Evolutionary conservation across 1,284 basidiomycete species (phyloP), one percentile per base, ranked within the genome.

Genomic region (Austroboletus niveus): DNA sequence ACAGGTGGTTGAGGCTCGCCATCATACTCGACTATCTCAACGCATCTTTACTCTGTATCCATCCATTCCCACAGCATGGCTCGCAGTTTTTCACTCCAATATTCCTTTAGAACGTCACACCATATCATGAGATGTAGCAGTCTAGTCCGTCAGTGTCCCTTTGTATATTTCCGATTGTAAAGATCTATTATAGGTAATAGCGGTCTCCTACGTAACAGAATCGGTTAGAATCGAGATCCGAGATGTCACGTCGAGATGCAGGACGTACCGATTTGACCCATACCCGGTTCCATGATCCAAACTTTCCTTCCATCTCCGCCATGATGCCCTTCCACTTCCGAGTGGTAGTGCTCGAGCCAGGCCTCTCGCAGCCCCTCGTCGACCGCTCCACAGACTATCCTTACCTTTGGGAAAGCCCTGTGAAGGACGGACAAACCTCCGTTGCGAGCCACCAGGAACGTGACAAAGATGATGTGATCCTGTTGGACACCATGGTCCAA

Each of bases 401-500:
- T 84, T 17, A 96, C 82, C 12, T 69, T 60, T 1, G 95, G 94
- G 72, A 97, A 98, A 8, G 92, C 92, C 15, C 80, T 79, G 56
- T 85, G 82, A 32, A 95, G 72, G 1, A 92, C 83, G 14, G 84
- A 83, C 20, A 93, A 71, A 14, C 94, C 91, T 22, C 94, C 94
- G 32, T 76, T 78, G 17, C 83, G 80, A 5, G 92, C 87, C 36
- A 95, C 87, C n/a, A 98, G 76, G 73, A 96, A 90, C 1, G 92
- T 87, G 22, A 95, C 81, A 63, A 94, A 93, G 52, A 94, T 83
- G 61, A 94, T 93, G 62, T 87, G 85, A 42, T 87, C 79, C 64
- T 94, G 83, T 57, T 67, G 81, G 8, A 98, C 87, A n/a, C 95
- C 94, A 63, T 99, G 96, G 65, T 99, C 96, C 27, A 98, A 79